Evolutionary conservation across 371 early-diverging fungal genomes (phyloP).

Genomic region (Mucor circinelloides): DNA sequence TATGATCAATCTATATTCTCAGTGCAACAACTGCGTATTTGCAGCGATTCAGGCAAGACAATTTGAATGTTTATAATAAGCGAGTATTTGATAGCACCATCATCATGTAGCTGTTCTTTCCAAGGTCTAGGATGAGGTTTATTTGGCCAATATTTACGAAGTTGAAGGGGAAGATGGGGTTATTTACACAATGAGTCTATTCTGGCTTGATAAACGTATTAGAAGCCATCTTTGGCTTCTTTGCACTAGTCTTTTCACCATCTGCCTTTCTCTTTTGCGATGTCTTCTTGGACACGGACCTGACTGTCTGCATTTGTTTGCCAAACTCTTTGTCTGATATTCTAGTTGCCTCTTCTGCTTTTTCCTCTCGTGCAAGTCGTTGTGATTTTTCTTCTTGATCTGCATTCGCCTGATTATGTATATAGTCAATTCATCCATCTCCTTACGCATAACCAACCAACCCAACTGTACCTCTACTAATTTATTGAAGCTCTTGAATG

Average conservation of each 20-base stretch:
- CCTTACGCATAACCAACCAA: no score
- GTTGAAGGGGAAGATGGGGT: background rate
- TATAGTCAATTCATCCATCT: no score
- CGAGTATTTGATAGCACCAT: background rate
- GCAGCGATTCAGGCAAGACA: no score
- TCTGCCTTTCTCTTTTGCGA: constrained; percentile 17
- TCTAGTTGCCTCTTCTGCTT: constrained; percentile 16
- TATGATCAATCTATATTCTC: no score
- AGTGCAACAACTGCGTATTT: no score
- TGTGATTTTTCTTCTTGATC: constrained; percentile 21
- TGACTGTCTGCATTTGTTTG: constrained; percentile 25
- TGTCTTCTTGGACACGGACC: constrained; percentile 16
- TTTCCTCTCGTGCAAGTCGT: constrained; percentile 28
- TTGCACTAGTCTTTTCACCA: background rate
- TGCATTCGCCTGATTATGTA: constrained; percentile 4
- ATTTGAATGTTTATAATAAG: no score
- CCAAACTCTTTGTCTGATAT: constrained; percentile 27
- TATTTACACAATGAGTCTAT: constrained; percentile 3
- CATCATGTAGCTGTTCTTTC: background rate
- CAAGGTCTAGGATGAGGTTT: background rate
- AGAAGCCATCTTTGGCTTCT: constrained; percentile 9
- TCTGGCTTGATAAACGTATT: constrained; percentile 28
- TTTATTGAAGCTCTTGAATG: constrained; percentile 58
- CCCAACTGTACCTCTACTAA: constrained; percentile 49
- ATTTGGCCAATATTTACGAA: background rate